phyloP scores from a whole-genome alignment of 495 filamentous ascomycete genomes.

The Daldinia childiae region DNA sequence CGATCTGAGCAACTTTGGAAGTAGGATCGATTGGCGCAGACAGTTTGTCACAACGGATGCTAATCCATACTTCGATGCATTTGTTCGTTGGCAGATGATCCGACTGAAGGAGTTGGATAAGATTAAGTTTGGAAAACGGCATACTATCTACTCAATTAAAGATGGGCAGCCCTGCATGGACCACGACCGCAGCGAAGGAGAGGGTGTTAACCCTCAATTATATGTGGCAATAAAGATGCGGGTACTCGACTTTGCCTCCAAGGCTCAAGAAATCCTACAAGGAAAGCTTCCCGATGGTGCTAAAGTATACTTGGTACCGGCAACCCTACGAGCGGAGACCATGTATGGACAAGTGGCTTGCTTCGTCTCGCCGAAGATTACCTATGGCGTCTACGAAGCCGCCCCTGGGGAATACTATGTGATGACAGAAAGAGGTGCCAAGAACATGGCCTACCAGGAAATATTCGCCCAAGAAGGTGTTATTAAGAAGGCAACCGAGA shows the following conservation, averaged over 20 bases:
- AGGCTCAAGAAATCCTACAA: conserved; percentile 71
- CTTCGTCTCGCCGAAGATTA: conserved; percentile 91
- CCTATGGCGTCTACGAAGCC: conserved; percentile 89
- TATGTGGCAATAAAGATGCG: conserved; percentile 92
- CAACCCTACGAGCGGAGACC: conserved; percentile 93
- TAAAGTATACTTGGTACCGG: conserved; percentile 88
- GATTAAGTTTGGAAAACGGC: conserved; percentile 93
- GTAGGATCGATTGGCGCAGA: conserved; percentile 90
- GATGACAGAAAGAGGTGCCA: conserved; percentile 83
- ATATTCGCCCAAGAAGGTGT: conserved; percentile 79
- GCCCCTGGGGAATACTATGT: conserved; percentile 86
- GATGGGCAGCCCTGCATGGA: conserved; percentile 98
- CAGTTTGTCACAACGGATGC: conserved; percentile 95
- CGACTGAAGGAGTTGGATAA: conserved; percentile 88
- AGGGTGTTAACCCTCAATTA: conserved; percentile 89
- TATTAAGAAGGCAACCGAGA: conserved; percentile 75
- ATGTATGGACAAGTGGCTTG: conserved; percentile 99
- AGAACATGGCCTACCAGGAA: conserved; percentile 96
- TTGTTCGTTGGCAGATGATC: conserved; percentile 98
- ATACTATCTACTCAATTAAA: conserved; percentile 95
- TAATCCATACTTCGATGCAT: conserved; percentile 96
- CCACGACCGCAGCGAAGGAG: conserved; percentile 91
- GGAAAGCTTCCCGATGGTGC: conserved; percentile 83
- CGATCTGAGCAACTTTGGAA: conserved; percentile 85
- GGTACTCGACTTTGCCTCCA: conserved; percentile 85